Base-by-base conservation (phyloP, 192 early-diverging fungal genomes). In the Backusella westeae region DNA sequence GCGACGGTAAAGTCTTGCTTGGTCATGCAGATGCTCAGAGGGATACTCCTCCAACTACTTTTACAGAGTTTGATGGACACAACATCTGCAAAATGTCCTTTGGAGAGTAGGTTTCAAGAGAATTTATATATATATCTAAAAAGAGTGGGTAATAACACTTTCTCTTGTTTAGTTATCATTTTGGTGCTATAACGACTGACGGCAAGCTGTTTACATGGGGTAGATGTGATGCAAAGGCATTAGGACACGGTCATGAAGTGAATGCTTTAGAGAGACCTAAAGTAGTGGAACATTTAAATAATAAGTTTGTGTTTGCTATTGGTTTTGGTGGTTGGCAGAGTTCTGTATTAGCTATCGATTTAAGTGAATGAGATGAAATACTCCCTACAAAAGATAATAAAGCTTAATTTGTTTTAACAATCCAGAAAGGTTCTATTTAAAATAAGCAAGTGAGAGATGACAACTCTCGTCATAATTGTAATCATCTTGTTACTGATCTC, bases 291-390 rank as follows among this genome's bases (percentile, higher is more conserved):
- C 6, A 8, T 6, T 67, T 78, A 2, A 29, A 73, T n/a, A n/a
- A 78, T 74, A 74, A 59, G 67, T 74, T 78, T 74, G 67, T 71
- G 5, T 78, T 78, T 78, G 77, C 71, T n/a, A 69, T 73, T 21
- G 67, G 72, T 26, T 78, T 78, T 78, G 77, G 77, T 35, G 77
- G 77, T 1, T 78, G 77, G 77, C 77, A 78, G 17, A 78, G 77
- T 46, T 44, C 59, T 32, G 74, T 38, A 34, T 67, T 75, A 23
- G 65, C 63, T 19, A 67, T 75, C 39, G 66, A 67, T 35, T 9
- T 35, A 19, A 32, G 35, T 34, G 66, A 67, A 35, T 67, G 14
- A 29, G 9, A 4, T 29, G 29, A 29, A 21, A 12, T 29, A 63
- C 56, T 63, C 56, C n/a, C 6, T 49, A 49, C 6, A 19, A 44